Base-by-base conservation (phyloP, 371 early-diverging fungal species). In the Funneliformis caledonium region DNA sequence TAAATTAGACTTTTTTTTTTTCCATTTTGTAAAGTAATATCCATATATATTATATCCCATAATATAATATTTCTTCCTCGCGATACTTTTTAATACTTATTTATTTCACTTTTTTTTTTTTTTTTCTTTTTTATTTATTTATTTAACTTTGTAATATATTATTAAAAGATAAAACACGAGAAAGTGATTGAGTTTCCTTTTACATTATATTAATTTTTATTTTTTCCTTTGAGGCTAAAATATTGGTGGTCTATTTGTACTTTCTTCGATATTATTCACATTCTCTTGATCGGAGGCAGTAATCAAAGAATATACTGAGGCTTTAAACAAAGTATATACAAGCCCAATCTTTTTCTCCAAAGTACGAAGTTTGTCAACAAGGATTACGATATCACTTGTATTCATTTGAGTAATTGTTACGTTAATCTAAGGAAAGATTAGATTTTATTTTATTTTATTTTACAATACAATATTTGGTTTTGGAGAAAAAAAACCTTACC, bases 311-410 rank as follows among this genome's bases (percentile, higher is more conserved):
- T 86, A 89, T 26, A 85, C 81, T 9, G 90, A 87, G 16, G 88
- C 84, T 73, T 85, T 85, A 69, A 90, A 89, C 48, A 87, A 85
- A 22, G 88, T 89, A 69, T 83, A 87, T 0, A 89, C 88, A 1
- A 87, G 80, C 1, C 85, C 81, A 81, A 88, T 81, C 70, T 87
- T 87, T 73, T 86, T 83, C 79, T 90, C 90, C 16, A 88, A 80
- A 2, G 83, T 69, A 80, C 89, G 80, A 33, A 89, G 52, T 68
- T 87, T 85, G 22, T 88, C 88, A 72, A 87, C 85, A 37, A 88
- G 82, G 10, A 78, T 80, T 2, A 80, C 65, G 11, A 88, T 70
- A 61, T 88, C 84, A 16, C 59, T 62, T 33, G 87, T 85, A 69
- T 89, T 90, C n/a, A 86, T 83, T 42, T 80, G 75, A 22, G 80